These are phyloP conservation scores for Anethum foeniculum DNA, from an alignment of 140 eudicot species.

Conservation along the genomic window DNA sequence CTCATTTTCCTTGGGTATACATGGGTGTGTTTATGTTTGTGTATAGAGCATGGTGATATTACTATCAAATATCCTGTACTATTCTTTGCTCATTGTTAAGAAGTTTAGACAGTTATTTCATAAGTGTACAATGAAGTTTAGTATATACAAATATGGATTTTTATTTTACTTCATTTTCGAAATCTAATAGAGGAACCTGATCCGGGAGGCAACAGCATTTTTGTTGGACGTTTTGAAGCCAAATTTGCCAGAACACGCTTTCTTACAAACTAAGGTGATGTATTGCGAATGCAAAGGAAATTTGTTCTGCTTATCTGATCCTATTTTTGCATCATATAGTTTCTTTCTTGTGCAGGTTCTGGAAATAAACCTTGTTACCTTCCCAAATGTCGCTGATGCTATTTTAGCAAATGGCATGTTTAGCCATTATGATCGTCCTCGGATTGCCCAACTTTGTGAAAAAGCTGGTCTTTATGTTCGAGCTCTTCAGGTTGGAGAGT, in stretches of 20 bases:
- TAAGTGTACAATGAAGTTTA: not conserved
- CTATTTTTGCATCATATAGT: conserved; percentile 13
- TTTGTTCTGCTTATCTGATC: conserved; percentile 5
- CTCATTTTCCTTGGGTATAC: not conserved
- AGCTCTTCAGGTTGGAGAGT: conserved; percentile 74
- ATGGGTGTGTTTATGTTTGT: not conserved
- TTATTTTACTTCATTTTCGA: not conserved
- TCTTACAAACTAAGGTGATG: conserved; percentile 83
- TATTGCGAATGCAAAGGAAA: conserved; percentile 10
- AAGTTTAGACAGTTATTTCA: not conserved
- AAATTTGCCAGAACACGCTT: conserved; percentile 80
- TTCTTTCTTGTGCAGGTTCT: conserved; percentile 48
- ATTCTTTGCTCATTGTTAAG: conserved; percentile 3
- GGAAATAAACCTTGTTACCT: conserved; percentile 90
- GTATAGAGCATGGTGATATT: not conserved
- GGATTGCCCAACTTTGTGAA: conserved; percentile 95
- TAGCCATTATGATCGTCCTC: conserved; percentile 89
- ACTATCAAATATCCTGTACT: not conserved
- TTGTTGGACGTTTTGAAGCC: conserved; percentile 95
- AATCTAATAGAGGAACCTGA: conserved; percentile 71
- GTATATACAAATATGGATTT: not conserved
- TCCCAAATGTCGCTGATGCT: conserved; percentile 94
- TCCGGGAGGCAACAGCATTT: conserved; percentile 97
- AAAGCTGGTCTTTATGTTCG: conserved; percentile 91
- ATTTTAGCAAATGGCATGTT: conserved; percentile 90